Evolutionary conservation across 2,329 filamentous ascomycete species (phyloP), one percentile per base, ranked within the genome.

Genomic region (Scedosporium boydii): DNA sequence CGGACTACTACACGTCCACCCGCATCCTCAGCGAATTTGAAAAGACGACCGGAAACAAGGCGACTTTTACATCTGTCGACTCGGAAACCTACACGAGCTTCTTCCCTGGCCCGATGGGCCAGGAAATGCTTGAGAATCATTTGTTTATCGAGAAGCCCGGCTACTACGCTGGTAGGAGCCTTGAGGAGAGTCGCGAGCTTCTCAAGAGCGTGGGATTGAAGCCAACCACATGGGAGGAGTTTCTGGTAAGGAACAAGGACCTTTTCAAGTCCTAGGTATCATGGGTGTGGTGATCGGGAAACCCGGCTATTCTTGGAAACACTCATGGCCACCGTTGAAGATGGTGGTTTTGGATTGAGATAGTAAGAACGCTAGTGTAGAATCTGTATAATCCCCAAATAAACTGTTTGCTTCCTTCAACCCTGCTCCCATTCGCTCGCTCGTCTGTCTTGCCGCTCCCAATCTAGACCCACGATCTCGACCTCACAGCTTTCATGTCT

Each of bases 71-170:
- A 3, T 67, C 75, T 42, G 63, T 77, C 3, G 64, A 73, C 0
- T 66, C 70, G 2, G 72, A 77, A 0, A 63, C 65, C 1, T 80
- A 73, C 65, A 74, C 74, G 65, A 69, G 70, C 0, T 74, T 72
- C 62, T 59, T 78, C 10, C 67, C 70, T 1, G 57, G 66, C 1
- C 10, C 46, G 55, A 63, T 64, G 56, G 63, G 66, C 58, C 64
- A 73, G 59, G 77, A 79, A 64, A 57, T 79, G 65, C 62, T 75
- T 12, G 76, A 79, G 23, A 44, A 59, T 63, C 72, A 77, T 69
- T 65, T 73, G n/a, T 68, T 79, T 6, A 64, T 78, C n/a, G 70
- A 74, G 34, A 72, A 75, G 18, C 75, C 73, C 4, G 76, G 76
- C 1, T 79, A 78, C 65, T 79, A 75, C 41, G 73, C 63, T 4